These are phyloP conservation scores for Mucor saturninus DNA, from an alignment of 371 early-diverging fungal species.

Conservation along the genomic window DNA sequence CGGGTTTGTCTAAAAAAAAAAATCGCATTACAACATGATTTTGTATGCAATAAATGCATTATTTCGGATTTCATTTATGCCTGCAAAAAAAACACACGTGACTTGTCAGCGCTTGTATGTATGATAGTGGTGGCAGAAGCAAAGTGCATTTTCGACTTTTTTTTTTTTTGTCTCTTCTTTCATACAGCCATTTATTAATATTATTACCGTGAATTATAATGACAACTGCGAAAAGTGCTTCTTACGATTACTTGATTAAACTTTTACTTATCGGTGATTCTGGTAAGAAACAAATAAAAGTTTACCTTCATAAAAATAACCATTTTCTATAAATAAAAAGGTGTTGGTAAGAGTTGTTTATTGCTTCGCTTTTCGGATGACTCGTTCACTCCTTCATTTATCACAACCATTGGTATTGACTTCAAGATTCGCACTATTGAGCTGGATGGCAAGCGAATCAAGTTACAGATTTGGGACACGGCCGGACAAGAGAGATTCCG, in stretches of 20 bases:
- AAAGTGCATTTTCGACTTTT: conserved; percentile 3
- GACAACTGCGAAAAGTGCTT: conserved; percentile 76
- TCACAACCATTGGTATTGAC: conserved; percentile 99
- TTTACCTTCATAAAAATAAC: too few relatives aligned
- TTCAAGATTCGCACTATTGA: conserved; percentile 99
- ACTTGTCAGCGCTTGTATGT: too few relatives aligned
- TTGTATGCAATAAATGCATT: too few relatives aligned
- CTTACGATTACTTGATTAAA: conserved; percentile 37
- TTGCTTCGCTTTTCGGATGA: conserved; percentile 97
- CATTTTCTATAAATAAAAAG: conserved; percentile 24
- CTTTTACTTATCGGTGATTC: conserved; percentile 86
- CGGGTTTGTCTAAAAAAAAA: too few relatives aligned
- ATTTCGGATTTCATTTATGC: too few relatives aligned
- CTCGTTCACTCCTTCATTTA: conserved; percentile 98
- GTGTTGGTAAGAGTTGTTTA: conserved; percentile 98
- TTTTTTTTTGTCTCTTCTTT: neutral
- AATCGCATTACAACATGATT: too few relatives aligned
- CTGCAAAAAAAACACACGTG: too few relatives aligned
- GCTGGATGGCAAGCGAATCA: conserved; percentile 97
- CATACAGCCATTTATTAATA: neutral
- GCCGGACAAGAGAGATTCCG: conserved; percentile 99
- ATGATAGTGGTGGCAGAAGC: too few relatives aligned
- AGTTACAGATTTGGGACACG: conserved; percentile 99
- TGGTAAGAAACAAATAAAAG: conserved; percentile 62
- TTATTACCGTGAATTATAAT: neutral